These are phyloP conservation scores for Agaricus sinodeliciosus DNA, from an alignment of 768 basidiomycete species.

Conservation along the genomic window DNA sequence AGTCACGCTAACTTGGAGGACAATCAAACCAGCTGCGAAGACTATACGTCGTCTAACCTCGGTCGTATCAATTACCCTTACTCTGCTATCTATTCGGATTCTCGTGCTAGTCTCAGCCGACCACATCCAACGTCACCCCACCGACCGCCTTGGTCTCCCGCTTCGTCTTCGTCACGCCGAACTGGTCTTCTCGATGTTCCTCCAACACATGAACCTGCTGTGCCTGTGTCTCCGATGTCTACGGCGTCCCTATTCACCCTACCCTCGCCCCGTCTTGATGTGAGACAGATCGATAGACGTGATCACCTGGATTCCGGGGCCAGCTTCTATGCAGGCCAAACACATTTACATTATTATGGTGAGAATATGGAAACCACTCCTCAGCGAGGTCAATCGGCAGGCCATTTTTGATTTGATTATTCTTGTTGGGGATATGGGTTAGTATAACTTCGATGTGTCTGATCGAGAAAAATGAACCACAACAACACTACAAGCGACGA, in stretches of 20 bases:
- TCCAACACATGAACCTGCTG: not conserved
- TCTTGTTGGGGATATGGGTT: too few relatives aligned
- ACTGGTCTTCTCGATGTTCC: not conserved
- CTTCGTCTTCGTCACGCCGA: not conserved
- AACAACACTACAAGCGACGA: not conserved
- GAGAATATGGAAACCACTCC: not conserved
- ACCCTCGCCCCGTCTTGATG: not conserved
- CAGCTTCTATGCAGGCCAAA: slow-evolving; percentile 2
- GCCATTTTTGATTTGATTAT: not conserved
- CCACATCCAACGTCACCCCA: not conserved
- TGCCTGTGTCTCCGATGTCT: not conserved
- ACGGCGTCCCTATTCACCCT: not conserved
- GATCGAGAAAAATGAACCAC: not conserved
- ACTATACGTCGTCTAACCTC: slow-evolving; percentile 1
- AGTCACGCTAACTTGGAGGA: not conserved
- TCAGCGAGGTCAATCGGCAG: not conserved
- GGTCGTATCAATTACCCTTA: slow-evolving; percentile 4
- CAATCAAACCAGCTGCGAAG: not conserved
- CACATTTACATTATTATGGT: slow-evolving; percentile 4
- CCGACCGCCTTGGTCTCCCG: not conserved
- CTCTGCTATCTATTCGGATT: not conserved
- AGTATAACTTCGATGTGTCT: not conserved
- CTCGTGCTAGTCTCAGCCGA: not conserved
- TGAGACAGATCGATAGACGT: not conserved
- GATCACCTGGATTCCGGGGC: not conserved